Conservation (phyloP, 2,329 filamentous ascomycete species). For the Microdochium bolleyi region DNA sequence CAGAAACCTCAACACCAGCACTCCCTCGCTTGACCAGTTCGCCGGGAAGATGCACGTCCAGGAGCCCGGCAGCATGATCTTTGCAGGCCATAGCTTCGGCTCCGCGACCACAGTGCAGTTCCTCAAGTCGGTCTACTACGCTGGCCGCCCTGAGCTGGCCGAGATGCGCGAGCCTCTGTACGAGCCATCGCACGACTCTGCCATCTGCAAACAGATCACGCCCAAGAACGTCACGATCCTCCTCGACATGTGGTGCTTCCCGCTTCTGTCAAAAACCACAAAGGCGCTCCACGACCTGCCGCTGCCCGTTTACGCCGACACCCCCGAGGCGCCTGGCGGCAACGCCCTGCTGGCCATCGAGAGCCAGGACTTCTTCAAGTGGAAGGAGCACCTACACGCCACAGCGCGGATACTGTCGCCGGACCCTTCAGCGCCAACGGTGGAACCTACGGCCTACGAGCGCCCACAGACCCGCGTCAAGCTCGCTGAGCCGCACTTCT, state of each 20-base stretch:
- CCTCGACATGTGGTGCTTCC: conserved; percentile 76
- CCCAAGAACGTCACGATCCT: conserved; percentile 58
- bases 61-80: conserved; percentile 64
- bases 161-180: conserved; percentile 52
- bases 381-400: conserved; percentile 62
- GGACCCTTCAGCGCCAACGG: conserved; percentile 33
- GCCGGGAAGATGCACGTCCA: conserved; percentile 56
- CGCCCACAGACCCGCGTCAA: conserved; percentile 29
- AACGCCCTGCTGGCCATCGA: conserved; percentile 60
- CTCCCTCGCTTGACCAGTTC: conserved; percentile 51
- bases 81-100: conserved; percentile 76
- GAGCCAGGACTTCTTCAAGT: conserved; percentile 72
- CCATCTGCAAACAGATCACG: conserved; percentile 59
- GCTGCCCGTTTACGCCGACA: conserved; percentile 57
- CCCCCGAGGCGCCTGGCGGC: conserved; percentile 42
- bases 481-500: conserved; percentile 55
- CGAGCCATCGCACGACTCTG: conserved; percentile 43
- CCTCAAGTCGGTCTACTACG: conserved; percentile 71
- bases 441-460: conserved; percentile 32
- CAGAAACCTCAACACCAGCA: conserved; percentile 43
- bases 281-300: conserved; percentile 63
- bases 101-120: conserved; percentile 68
- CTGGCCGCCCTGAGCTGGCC: conserved; percentile 34
- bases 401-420: conserved; percentile 60
- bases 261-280: conserved; percentile 56